A percentile compares a stretch with the other conserved stretches of the same genome.
These are phyloP conservation scores for Elaeis oleifera DNA, from an alignment of 202 grass and related monocot genomes.

Conservation along the genomic window DNA sequence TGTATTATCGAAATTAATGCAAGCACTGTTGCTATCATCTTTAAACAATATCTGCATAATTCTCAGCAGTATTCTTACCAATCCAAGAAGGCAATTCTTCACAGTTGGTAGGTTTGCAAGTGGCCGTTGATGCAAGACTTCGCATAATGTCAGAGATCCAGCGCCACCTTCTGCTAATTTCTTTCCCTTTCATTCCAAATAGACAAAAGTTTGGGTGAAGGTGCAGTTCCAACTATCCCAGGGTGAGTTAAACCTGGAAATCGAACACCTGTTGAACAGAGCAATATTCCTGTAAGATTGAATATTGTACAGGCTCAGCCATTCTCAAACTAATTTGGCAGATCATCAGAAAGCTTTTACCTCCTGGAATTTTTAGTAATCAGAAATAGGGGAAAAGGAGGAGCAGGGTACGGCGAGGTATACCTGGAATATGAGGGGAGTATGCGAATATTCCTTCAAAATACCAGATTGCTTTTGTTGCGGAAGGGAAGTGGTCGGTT, in stretches of 20 bases:
- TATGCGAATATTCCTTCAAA: slow-evolving; percentile 95
- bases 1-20: too few relatives aligned
- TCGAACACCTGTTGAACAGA: slow-evolving; percentile 43
- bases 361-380: too few relatives aligned
- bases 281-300: background rate
- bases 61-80: slow-evolving; percentile 44
- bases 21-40: too few relatives aligned
- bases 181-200: slow-evolving; percentile 89
- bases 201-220: slow-evolving; percentile 67
- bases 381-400: background rate
- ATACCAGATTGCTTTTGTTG: slow-evolving; percentile 91
- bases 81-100: slow-evolving; percentile 69
- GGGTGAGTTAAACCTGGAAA: slow-evolving; percentile 89
- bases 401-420: slow-evolving; percentile 16
- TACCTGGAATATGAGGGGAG: slow-evolving; percentile 83
- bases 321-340: slow-evolving; percentile 5
- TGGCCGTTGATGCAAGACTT: slow-evolving; percentile 72
- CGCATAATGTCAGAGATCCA: slow-evolving; percentile 52
- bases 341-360: slow-evolving; percentile 61
- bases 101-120: slow-evolving; percentile 66
- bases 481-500: slow-evolving; percentile 74
- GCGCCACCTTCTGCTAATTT: slow-evolving; percentile 42
- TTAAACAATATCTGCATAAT: too few relatives aligned
- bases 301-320: background rate
- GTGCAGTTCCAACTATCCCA: slow-evolving; percentile 79